Evolutionary conservation across 1,139 yeast species (phyloP), one percentile per base, ranked within the genome.

Genomic region (Candida glucosophila): DNA sequence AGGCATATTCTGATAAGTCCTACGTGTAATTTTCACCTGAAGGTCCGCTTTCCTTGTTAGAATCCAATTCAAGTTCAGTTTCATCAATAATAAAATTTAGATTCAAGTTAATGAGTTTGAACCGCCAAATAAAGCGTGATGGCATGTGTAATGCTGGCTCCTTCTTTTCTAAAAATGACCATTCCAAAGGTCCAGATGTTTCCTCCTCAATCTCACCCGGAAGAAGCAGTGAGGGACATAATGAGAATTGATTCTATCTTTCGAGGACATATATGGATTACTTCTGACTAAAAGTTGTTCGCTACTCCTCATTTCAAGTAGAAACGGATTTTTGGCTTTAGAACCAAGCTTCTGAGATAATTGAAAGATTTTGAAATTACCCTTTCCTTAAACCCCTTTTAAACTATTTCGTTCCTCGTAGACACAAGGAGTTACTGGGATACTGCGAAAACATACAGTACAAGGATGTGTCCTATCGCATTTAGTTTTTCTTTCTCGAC

Each of bases 101-200:
- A 18, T 24, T 12, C 16, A 19, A 9, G 12, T 24, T 19, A 7
- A 19, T 19, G 13, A 6, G 8, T 7, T 19, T 14, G n/a, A 15
- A 18, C 6, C 10, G 10, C 12, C 13, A 13, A 19, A 24, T 18
- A 12, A 14, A 18, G 7, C 19, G 22, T n/a, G 16, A 7, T 10
- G 19, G 12, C 20, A 25, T 21, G 16, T 15, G 17, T 17, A 25
- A 19, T 5, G 22, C 23, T 11, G 25, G 28, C 10, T 28, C 31
- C 20, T 25, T 28, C 17, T 11, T 13, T 22, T 25, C 28, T 5
- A 25, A 14, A 20, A 22, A 28, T 8, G 13, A 14, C 31, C 31
- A 28, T 8, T 23, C 18, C 11, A 28, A 22, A 3, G 30, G 28
- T 9, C 21, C 11, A 7, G 6, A 8, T 8, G 7, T 10, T 6